Base-by-base conservation (phyloP, 768 basidiomycete genomes). In the Kwoniella pini region DNA sequence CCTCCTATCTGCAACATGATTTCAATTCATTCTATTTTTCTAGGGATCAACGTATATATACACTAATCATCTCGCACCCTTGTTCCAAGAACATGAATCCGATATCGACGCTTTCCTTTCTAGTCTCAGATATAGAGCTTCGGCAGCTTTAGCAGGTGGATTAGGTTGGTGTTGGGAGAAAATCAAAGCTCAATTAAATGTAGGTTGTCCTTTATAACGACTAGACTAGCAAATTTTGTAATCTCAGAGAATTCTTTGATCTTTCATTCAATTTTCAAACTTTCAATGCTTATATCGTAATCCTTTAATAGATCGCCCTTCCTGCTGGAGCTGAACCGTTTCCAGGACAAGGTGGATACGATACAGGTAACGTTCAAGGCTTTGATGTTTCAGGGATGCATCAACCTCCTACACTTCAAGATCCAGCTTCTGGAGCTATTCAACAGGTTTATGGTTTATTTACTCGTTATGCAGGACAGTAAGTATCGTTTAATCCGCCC, bases 31-130 rank as follows among this genome's bases (percentile, higher is more conserved):
- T 10, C 24, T n/a, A n/a, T n/a, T n/a, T n/a, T n/a, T 26, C 2
- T 63, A 86, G 65, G 93, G 94, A 24, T 86, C 93, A 0, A 86
- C 91, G 0, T 90, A 89, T 77, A 81, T 97, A 72, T 97, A 95
- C 81, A 82, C 81, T 40, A 80, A 82, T 12, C 86, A 91, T 64
- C 85, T 97, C 12, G 85, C 86, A 31, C 93, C 94, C 0, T 86
- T 91, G 80, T 88, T 97, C 78, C 83, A 83, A 52, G 80, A 84
- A 19, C 89, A 96, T 73, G 93, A 97, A 78, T 70, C 81, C 0
- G 86, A 91, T 74, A 94, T 97, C 74, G 93, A 97, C 75, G 84
- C 84, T 13, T 82, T 87, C 4, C 84, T 96, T 39, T 86, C 87
- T 15, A 61, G 71, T 45, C 63, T 79, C 6, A 52, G 73, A 50